Percentiles rank a stretch among this genome's conserved stretches.
These are phyloP conservation scores for Thermochaetoides thermophila DNA, from an alignment of 495 filamentous ascomycete genomes.

Conservation along the genomic window DNA sequence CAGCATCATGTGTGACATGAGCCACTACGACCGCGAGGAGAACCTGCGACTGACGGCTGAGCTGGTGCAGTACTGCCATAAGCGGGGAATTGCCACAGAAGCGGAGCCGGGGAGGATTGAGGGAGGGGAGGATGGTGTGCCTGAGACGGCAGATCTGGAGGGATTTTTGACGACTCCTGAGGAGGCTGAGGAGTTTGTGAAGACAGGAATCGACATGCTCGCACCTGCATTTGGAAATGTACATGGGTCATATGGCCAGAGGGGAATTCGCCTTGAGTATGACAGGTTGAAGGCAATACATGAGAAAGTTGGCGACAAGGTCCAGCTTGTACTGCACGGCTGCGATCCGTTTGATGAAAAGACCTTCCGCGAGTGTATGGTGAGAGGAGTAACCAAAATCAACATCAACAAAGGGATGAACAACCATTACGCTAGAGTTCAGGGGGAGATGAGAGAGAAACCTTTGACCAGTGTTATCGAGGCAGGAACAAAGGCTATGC, in stretches of 20 bases:
- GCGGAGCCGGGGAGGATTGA: conserved; percentile 74
- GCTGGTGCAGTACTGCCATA: conserved; percentile 56
- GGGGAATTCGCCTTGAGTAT: conserved; percentile 61
- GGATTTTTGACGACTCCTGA: conserved; percentile 64
- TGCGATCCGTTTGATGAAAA: conserved; percentile 59
- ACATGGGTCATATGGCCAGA: conserved; percentile 65
- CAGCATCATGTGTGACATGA: conserved; percentile 75
- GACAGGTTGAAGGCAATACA: conserved; percentile 51
- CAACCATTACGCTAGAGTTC: conserved; percentile 47
- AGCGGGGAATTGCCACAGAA: conserved; percentile 60
- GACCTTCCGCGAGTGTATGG: conserved; percentile 54
- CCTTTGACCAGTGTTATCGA: conserved; percentile 58
- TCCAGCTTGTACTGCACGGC: conserved; percentile 62
- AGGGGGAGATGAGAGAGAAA: conserved; percentile 52
- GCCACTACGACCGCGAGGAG: conserved; percentile 68
- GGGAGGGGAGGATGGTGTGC: conserved; percentile 72
- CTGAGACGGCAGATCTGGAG: conserved; percentile 60
- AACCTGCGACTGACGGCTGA: conserved; percentile 60
- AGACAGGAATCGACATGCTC: conserved; percentile 68
- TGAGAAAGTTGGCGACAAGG: conserved; percentile 42
- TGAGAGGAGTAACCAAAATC: conserved; percentile 55
- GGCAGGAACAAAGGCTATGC: conserved; percentile 57
- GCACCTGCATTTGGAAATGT: conserved; percentile 80
- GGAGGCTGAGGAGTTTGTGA: conserved; percentile 61
- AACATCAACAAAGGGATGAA: conserved; percentile 81